Evolutionary conservation across 805 yeast genomes (phyloP).

Genomic region (Kluyveromyces nonfermentans): DNA sequence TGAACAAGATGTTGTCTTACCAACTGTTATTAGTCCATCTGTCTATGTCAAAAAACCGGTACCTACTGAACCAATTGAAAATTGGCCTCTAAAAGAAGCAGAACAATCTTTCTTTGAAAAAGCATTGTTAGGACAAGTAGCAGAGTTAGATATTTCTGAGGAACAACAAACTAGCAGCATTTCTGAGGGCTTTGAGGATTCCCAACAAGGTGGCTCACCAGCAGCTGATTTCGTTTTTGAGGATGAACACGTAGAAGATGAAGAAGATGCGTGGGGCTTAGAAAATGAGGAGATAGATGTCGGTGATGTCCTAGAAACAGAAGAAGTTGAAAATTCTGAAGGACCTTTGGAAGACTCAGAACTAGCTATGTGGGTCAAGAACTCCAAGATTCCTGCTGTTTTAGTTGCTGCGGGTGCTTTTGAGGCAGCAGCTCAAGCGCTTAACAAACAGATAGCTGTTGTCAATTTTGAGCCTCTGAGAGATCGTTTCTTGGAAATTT

Average conservation of each 20-base stretch:
- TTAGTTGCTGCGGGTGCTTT: slow-evolving; percentile 95
- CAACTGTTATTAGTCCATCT: slow-evolving; percentile 37
- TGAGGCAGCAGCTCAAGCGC: slow-evolving; percentile 88
- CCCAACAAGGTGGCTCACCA: not conserved
- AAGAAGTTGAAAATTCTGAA: slow-evolving; percentile 31
- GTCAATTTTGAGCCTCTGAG: slow-evolving; percentile 82
- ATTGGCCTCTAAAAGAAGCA: slow-evolving; percentile 79
- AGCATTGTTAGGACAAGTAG: slow-evolving; percentile 72
- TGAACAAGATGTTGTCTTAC: slow-evolving; percentile 55
- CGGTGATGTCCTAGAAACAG: slow-evolving; percentile 48
- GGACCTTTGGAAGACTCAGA: slow-evolving; percentile 42
- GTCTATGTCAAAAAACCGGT: slow-evolving; percentile 41
- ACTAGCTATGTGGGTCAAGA: slow-evolving; percentile 72
- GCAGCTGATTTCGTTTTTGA: slow-evolving; percentile 35
- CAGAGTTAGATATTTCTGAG: slow-evolving; percentile 44
- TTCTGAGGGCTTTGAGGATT: slow-evolving; percentile 9
- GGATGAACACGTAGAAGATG: slow-evolving; percentile 43
- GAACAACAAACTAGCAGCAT: slow-evolving; percentile 17
- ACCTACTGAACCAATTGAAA: slow-evolving; percentile 34
- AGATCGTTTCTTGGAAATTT: slow-evolving; percentile 72
- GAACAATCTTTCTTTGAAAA: slow-evolving; percentile 75
- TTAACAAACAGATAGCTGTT: slow-evolving; percentile 83
- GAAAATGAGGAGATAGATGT: slow-evolving; percentile 73
- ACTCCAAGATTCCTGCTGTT: slow-evolving; percentile 82
- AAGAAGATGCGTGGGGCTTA: slow-evolving; percentile 70